Conservation (phyloP, 2,329 filamentous ascomycete species). For the Periconia macrospinosa region DNA sequence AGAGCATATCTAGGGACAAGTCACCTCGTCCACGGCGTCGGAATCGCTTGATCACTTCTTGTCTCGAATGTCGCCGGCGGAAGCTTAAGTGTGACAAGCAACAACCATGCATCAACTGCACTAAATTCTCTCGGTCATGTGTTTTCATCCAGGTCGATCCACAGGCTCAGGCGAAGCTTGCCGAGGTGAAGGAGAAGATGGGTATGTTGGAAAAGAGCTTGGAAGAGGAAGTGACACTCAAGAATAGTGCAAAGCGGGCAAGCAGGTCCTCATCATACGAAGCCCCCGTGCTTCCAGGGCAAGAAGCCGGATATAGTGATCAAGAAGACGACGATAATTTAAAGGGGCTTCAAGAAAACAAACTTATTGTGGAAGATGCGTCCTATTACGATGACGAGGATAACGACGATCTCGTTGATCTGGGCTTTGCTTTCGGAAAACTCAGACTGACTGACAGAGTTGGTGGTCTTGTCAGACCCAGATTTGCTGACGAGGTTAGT, state of each 20-base stretch:
- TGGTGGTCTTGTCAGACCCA: constrained; percentile 71
- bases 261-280: constrained; percentile 1
- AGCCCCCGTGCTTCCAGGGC: constrained; percentile 22
- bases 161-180: constrained; percentile 68
- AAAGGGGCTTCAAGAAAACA: constrained; percentile 62
- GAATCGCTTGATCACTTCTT: constrained; percentile 43
- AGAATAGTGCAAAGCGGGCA: constrained; percentile 16
- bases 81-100: constrained; percentile 79
- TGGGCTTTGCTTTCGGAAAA: constrained; percentile 71
- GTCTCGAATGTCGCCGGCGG: constrained; percentile 59
- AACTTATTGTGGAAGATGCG: constrained; percentile 65
- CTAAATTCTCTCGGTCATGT: constrained; percentile 54
- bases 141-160: constrained; percentile 72
- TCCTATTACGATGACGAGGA: constrained; percentile 68
- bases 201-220: constrained; percentile 70
- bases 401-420: constrained; percentile 70
- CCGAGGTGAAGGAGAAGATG: constrained; percentile 79
- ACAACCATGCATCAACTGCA: constrained; percentile 71
- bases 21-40: constrained; percentile 38
- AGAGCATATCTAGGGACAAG: constrained; percentile 16
- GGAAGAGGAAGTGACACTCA: constrained; percentile 66
- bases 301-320: constrained; percentile 57
- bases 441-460: constrained; percentile 74
- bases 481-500: constrained; percentile 69
- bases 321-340: constrained; percentile 60